Evolutionary conservation across 169 alveolate genomes (phyloP), one percentile per base, ranked within the genome.

Genomic region (Cryptosporidium meleagridis): DNA sequence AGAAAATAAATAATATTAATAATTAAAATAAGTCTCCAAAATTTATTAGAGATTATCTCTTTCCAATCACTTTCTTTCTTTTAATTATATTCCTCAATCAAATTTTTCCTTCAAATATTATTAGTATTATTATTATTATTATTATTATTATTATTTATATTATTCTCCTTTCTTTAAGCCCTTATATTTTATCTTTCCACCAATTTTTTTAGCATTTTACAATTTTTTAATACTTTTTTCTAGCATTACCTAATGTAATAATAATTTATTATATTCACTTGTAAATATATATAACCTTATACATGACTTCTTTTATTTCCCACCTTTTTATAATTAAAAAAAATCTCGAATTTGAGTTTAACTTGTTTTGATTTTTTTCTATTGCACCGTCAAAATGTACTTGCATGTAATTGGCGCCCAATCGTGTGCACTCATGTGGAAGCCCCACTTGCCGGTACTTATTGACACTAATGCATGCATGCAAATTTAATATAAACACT

Each of bases 271-370:
- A 55, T 55, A 55, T 55, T 55, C 37, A 23, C 8, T 7, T 55
- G 35, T 55, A 55, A 55, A 55, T 55, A 55, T 55, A 55, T 55
- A 55, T 55, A n/a, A 55, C 37, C 67, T 26, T 3, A 4, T 9
- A 55, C 67, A 55, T 55, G 67, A 21, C 67, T 55, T 55, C 37
- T 55, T 12, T 26, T 26, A 55, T 26, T 55, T 55, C 18, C 7
- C 37, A 55, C 67, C 35, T 55, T 55, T 55, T 55, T 55, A 31
- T 31, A 31, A 31, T 1, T 31, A 0, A 31, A 31, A 31, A 7
- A 55, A 12, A 23, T 65, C 72, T 65, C 72, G 72, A 65, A 65
- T 65, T 65, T 65, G 44, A 65, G 72, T 65, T 1, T 0, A 65
- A 65, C 14, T 10, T 8, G 1, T 65, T 26, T 52, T 35, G 33